Base-by-base conservation (phyloP, 306 rosid genomes). In the Herpetospermum pedunculosum region DNA sequence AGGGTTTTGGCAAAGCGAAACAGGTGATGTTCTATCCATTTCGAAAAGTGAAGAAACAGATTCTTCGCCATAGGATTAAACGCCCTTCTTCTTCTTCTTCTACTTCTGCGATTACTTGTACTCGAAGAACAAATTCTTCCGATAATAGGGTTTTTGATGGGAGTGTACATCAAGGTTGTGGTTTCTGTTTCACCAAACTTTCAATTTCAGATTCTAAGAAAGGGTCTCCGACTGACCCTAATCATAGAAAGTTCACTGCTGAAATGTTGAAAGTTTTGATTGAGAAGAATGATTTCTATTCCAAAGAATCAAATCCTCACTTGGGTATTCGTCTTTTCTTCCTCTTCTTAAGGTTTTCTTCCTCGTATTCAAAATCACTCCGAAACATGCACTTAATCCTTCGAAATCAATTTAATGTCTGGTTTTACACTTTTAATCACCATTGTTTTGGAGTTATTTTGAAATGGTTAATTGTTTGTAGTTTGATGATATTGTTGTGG, bases 291-390 rank as follows among this genome's bases (percentile, higher is more conserved):
- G 91, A 87, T 82, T 92, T 92, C 72, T 82, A 72, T 82, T 87
- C 90, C 57, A 85, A 76, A 72, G 87, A 90, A 40, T 87, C 90
- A 88, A 90, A 92, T 86, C 77, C 89, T 37, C 97, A 90, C 78
- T 41, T 84, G 37, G 77, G 83, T 67, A 80, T 63, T 75, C 69
- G 37, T 58, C 21, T 19, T 48, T 18, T 48, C 11, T 21, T 41
- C 65, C 47, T n/a, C 8, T 25, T 19, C 34, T 41, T 54, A 3
- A n/a, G n/a, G n/a, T n/a, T n/a, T n/a, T n/a, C n/a, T n/a, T n/a
- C n/a, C n/a, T n/a, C n/a, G n/a, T n/a, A n/a, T n/a, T n/a, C n/a
- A n/a, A n/a, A n/a, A n/a, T n/a, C n/a, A n/a, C n/a, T n/a, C n/a
- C n/a, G n/a, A n/a, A n/a, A n/a, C n/a, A n/a, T n/a, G n/a, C n/a